Percentiles rank a stretch among this genome's conserved stretches.
phyloP scores from a whole-genome alignment of 1,284 basidiomycete species.

The Singerocomus rubriflavus region DNA sequence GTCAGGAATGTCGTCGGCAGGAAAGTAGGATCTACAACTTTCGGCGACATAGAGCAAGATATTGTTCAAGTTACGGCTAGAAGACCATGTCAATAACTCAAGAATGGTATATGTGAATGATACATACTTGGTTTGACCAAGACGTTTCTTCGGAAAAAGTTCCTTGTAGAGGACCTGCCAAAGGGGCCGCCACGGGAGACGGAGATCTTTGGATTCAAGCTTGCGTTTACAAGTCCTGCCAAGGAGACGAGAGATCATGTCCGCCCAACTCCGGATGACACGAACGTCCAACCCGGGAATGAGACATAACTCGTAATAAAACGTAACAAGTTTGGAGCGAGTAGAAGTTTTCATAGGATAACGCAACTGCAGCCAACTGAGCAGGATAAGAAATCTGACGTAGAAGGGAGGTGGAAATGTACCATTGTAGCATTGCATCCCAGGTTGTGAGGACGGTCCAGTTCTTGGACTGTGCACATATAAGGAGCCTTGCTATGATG shows the following conservation, averaged over 20 bases:
- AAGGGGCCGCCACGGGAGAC: slow-evolving; percentile 60
- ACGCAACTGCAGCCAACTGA: slow-evolving; percentile 78
- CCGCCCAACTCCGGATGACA: slow-evolving; percentile 55
- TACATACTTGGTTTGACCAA: slow-evolving; percentile 31
- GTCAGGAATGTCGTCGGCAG: slow-evolving; percentile 82
- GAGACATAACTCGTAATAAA: slow-evolving; percentile 89
- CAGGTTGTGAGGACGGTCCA: slow-evolving; percentile 68
- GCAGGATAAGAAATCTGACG: slow-evolving; percentile 7
- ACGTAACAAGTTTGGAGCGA: slow-evolving; percentile 72
- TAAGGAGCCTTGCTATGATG: slow-evolving; percentile 69
- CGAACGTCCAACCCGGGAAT: slow-evolving; percentile 65
- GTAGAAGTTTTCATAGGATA: slow-evolving; percentile 75
- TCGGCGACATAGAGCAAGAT: slow-evolving; percentile 68
- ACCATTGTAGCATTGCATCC: slow-evolving; percentile 75
- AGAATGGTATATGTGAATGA: slow-evolving; percentile 45
- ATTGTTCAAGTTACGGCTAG: slow-evolving; percentile 31
- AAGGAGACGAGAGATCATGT: slow-evolving; percentile 52
- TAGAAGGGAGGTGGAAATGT: slow-evolving; percentile 20
- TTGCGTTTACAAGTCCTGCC: slow-evolving; percentile 38
- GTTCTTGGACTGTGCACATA: slow-evolving; percentile 75
- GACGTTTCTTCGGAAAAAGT: slow-evolving; percentile 55
- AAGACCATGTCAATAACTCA: slow-evolving; percentile 9
- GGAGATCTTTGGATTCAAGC: slow-evolving; percentile 54
- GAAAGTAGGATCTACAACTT: slow-evolving; percentile 83
- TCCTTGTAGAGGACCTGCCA: slow-evolving; percentile 61